These are phyloP conservation scores for Hibiscus mutabilis DNA, from an alignment of 345 rosid species.

Conservation along the genomic window DNA sequence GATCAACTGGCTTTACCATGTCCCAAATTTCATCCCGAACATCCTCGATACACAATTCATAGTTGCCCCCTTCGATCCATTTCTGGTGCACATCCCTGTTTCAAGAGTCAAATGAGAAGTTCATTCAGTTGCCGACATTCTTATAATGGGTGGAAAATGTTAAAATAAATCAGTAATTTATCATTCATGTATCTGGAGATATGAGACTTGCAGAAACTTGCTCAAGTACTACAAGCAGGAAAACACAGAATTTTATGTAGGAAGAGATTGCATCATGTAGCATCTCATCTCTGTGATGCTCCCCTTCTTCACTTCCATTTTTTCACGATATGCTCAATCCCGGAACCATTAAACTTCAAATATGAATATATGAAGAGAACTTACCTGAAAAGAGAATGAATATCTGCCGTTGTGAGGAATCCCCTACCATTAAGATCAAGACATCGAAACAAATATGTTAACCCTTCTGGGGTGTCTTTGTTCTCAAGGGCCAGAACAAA, in stretches of 20 bases:
- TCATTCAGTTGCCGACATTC: not conserved
- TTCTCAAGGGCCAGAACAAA: constrained; percentile 94
- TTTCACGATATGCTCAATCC: not conserved
- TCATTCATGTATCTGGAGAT: constrained; percentile 43
- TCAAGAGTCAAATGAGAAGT: not conserved
- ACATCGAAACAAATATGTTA: constrained; percentile 86
- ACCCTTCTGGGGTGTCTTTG: constrained; percentile 95
- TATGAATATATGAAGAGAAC: not conserved
- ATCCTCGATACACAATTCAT: constrained; percentile 90
- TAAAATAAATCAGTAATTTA: constrained; percentile 1
- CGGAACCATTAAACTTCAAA: not conserved
- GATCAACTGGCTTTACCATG: constrained; percentile 96
- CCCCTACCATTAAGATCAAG: constrained; percentile 90
- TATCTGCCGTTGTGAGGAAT: constrained; percentile 90
- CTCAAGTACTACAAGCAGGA: constrained; percentile 75
- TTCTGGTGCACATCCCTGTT: constrained; percentile 97
- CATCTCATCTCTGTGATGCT: constrained; percentile 74
- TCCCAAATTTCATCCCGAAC: constrained; percentile 99
- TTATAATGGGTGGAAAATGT: not conserved
- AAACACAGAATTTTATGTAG: constrained; percentile 64
- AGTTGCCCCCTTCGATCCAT: constrained; percentile 99
- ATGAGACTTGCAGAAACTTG: constrained; percentile 61
- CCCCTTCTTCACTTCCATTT: constrained; percentile 92
- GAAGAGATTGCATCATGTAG: constrained; percentile 95
- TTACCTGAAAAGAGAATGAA: constrained; percentile 97